Evolutionary conservation across 2,329 filamentous ascomycete species (phyloP), one percentile per base, ranked within the genome.

Genomic region (Cadophora gregata): DNA sequence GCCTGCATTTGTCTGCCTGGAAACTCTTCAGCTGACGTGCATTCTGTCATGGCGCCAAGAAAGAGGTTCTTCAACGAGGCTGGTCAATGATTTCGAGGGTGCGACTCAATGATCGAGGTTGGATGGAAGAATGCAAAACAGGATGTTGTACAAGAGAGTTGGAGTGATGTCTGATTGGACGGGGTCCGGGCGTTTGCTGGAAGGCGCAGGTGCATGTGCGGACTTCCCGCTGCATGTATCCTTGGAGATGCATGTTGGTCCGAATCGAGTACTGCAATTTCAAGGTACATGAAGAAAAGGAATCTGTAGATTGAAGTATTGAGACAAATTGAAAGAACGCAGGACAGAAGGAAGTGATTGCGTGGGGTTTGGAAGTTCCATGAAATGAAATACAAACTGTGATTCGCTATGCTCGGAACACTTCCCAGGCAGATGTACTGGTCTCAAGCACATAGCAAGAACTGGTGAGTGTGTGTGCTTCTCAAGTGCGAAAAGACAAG

Each of bases 141-240:
- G n/a, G 50, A 29, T 53, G 50, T 31, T 53, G 50, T n/a, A 29
- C 27, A 53, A 5, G 10, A 31, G 6, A 2, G 14, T n/a, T 53
- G 25, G 27, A 29, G 27, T 10, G 50, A 19, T 4, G 5, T n/a
- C 4, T 53, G 50, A 53, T 53, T 53, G 25, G 50, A 5, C n/a
- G 16, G 25, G 29, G 29, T 53, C 9, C 50, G 25, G n/a, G 50
- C 50, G 25, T n/a, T 53, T 31, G 16, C 12, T 29, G n/a, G 42
- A n/a, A 42, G 38, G 14, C 19, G 38, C 38, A 42, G 38, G 38
- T 42, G 38, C 42, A 21, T 19, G n/a, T 47, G 33, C 55, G 55
- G 55, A 58, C 53, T 58, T 58, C 31, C 55, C 55, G 55, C 55
- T 58, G 55, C 38, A 42, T 42, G 14, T 21, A 58, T 58, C 55